These are phyloP conservation scores for Candida alai DNA, from an alignment of 805 yeast genomes.

Conservation along the genomic window DNA sequence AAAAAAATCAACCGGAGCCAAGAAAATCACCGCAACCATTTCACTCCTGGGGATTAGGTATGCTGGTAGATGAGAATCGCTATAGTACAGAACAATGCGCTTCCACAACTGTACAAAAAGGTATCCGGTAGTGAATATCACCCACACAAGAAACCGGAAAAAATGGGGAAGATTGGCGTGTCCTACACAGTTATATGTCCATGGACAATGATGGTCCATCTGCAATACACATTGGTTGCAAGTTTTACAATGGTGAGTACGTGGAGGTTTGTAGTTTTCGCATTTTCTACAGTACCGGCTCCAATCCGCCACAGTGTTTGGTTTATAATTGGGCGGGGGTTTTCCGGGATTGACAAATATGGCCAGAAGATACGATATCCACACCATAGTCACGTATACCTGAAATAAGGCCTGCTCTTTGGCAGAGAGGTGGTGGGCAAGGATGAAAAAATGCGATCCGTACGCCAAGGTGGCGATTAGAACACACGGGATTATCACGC, in stretches of 20 bases:
- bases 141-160: constrained; percentile 69
- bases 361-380: constrained; percentile 75
- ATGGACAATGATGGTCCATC: constrained; percentile 94
- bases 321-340: constrained; percentile 50
- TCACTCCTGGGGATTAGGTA: constrained; percentile 52
- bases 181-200: constrained; percentile 93
- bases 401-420: constrained; percentile 46
- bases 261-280: constrained; percentile 67
- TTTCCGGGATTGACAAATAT: constrained; percentile 64
- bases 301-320: constrained; percentile 51
- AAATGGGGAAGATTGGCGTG: constrained; percentile 75
- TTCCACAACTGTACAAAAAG: constrained; percentile 40
- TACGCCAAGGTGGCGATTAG: constrained; percentile 60
- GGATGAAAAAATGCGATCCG: constrained; percentile 56
- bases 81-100: constrained; percentile 44
- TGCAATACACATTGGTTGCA: constrained; percentile 73
- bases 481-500: constrained; percentile 56
- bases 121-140: constrained; percentile 47
- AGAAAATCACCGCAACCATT: constrained; percentile 49
- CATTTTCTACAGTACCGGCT: constrained; percentile 73
- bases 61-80: constrained; percentile 48
- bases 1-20: constrained; percentile 54
- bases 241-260: constrained; percentile 81
- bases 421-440: constrained; percentile 38
- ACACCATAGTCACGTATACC: constrained; percentile 48